These are phyloP conservation scores for Aspergillus carlsbadensis DNA, from an alignment of 495 filamentous ascomycete species.

Conservation along the genomic window DNA sequence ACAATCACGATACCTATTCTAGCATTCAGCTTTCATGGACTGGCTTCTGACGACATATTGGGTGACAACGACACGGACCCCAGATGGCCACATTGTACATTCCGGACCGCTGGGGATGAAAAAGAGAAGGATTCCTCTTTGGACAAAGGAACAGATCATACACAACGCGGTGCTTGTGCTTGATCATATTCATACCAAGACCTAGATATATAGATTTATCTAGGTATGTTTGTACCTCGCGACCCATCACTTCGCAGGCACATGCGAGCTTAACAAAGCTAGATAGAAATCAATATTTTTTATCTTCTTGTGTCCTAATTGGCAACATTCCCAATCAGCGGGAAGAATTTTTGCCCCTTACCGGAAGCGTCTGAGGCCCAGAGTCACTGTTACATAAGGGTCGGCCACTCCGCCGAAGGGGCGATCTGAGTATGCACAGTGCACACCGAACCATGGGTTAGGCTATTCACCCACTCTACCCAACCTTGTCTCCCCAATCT, in stretches of 20 bases:
- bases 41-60: neutral
- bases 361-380: neutral
- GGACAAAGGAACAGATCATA: neutral
- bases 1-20: conserved; percentile 16
- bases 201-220: neutral
- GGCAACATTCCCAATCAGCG: no score
- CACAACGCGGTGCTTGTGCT: neutral
- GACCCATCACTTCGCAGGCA: neutral
- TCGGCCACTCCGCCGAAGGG: no score
- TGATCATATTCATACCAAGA: neutral
- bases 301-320: neutral
- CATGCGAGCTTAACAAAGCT: neutral
- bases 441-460: neutral
- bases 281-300: neutral
- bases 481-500: conserved; percentile 3
- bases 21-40: conserved; percentile 11
- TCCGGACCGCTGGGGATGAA: conserved; percentile 12
- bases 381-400: neutral
- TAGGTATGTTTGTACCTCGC: neutral
- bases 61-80: conserved; percentile 5
- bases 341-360: neutral
- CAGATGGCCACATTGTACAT: conserved; percentile 19
- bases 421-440: conserved; percentile 9
- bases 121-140: neutral
- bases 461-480: neutral